phyloP scores from a whole-genome alignment of 768 basidiomycete genomes.

The Naematelia encephala region DNA sequence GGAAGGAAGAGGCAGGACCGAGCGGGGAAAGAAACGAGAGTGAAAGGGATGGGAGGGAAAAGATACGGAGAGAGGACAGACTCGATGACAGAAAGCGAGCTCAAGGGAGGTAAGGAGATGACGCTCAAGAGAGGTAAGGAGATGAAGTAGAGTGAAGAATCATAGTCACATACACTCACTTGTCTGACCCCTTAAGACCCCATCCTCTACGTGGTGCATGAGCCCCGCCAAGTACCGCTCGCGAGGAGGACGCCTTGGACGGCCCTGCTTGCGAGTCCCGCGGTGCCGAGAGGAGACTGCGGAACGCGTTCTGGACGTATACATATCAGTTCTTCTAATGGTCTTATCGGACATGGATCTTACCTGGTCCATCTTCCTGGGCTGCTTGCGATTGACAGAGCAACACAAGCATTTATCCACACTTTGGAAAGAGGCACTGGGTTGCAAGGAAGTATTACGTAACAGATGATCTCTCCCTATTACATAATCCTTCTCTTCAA shows the following conservation, averaged over 20 bases:
- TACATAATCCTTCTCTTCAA: too few species aligned
- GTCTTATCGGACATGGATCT: background rate
- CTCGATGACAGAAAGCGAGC: too few species aligned
- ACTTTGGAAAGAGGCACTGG: too few species aligned
- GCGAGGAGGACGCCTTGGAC: slow-evolving; percentile 14
- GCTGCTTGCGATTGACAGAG: background rate
- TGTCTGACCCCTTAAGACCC: slow-evolving; percentile 12
- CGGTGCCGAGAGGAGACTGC: slow-evolving; percentile 20
- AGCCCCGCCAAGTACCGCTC: slow-evolving; percentile 24
- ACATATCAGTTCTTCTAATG: background rate
- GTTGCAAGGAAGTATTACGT: too few species aligned
- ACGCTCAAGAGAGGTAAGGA: background rate
- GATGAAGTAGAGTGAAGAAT: background rate
- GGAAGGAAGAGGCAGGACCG: too few species aligned
- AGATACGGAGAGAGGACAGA: too few species aligned
- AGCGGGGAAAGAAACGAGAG: too few species aligned
- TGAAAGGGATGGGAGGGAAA: too few species aligned
- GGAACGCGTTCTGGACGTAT: slow-evolving; percentile 27
- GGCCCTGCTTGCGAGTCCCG: slow-evolving; percentile 5
- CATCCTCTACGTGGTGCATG: slow-evolving; percentile 29
- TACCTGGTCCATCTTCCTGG: slow-evolving; percentile 31
- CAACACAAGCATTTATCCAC: too few species aligned
- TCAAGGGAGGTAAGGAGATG: background rate
- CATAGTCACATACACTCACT: background rate
- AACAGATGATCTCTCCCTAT: too few species aligned